Evolutionary conservation across 768 basidiomycete genomes (phyloP).

Genomic region (Psilocybe azurescens): DNA sequence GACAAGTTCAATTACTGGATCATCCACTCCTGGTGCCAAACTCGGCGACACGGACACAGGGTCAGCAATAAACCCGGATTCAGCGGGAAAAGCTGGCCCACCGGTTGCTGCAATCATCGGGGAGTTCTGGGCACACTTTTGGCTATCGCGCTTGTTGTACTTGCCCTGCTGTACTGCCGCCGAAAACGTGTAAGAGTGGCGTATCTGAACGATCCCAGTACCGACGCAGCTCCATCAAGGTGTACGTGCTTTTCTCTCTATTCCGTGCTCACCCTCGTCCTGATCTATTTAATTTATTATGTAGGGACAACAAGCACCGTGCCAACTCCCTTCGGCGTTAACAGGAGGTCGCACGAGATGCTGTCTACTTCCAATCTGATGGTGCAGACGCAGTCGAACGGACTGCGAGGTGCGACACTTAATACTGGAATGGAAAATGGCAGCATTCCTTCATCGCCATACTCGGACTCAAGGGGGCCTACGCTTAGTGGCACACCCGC

Average conservation of each 20-base stretch:
- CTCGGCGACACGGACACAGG: neutral
- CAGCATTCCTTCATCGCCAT: neutral
- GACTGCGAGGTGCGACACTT: no score
- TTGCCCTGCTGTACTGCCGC: neutral
- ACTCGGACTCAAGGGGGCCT: no score
- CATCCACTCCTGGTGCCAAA: neutral
- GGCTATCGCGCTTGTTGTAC: neutral
- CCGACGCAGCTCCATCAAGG: neutral
- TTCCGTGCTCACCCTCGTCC: neutral
- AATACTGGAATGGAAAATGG: neutral
- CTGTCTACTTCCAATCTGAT: neutral
- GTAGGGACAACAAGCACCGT: neutral
- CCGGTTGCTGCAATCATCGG: neutral
- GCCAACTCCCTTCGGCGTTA: constrained; percentile 1
- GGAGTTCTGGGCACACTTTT: neutral
- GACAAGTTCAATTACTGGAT: neutral
- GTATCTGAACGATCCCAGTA: neutral
- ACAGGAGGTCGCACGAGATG: neutral
- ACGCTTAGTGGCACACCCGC: neutral
- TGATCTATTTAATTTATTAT: neutral
- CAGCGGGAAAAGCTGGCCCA: neutral
- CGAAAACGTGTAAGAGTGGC: neutral
- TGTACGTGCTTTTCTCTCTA: neutral
- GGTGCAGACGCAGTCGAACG: neutral
- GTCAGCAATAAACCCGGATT: neutral